Evolutionary conservation across 2,329 filamentous ascomycete species (phyloP), one percentile per base, ranked within the genome.

Genomic region (Trichophyton simii): DNA sequence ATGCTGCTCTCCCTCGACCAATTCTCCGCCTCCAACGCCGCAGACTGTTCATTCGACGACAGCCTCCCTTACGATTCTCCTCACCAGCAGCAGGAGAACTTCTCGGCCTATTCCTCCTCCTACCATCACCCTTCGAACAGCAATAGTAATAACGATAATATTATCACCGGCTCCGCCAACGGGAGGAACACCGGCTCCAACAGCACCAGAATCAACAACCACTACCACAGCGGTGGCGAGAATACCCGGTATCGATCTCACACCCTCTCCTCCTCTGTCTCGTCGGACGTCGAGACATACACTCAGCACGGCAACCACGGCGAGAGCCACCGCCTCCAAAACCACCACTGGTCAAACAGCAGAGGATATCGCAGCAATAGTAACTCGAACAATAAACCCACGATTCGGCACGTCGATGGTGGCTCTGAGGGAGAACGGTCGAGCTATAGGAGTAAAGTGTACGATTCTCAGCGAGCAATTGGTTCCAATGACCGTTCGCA

Each of bases 1-100:
- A 94, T 99, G 87, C 84, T 97, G 63, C 80, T 94, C 66, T 96
- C 91, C 46, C 85, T 99, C 65, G 92, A 96, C 75, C 88, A 92
- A 73, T 85, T 92, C 70, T 76, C 62, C 9, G 52, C 60, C 4
- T 22, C 59, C 25, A 60, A 64, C 58, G 50, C 60, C 18, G 55
- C 58, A 48, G 28, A 22, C 28, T 34, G 60, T 60, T 2, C 38
- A 52, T 36, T 46, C 64, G 73, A 75, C 22, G 72, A 55, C 50
- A 55, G 50, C 8, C 50, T 55, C 50, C 50, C 50, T 36, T 55
- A 55, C 50, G 50, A 55, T 7, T 36, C 50, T 28, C 50, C 71
- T 57, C 75, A 76, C 46, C 68, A 70, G 62, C 72, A 75, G 48
- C 70, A 73, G 57, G 75, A 78, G 64, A 60, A 66, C 22, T 71